phyloP scores from a whole-genome alignment of 1,139 yeast species.

The Suhomyces bribrorum region DNA sequence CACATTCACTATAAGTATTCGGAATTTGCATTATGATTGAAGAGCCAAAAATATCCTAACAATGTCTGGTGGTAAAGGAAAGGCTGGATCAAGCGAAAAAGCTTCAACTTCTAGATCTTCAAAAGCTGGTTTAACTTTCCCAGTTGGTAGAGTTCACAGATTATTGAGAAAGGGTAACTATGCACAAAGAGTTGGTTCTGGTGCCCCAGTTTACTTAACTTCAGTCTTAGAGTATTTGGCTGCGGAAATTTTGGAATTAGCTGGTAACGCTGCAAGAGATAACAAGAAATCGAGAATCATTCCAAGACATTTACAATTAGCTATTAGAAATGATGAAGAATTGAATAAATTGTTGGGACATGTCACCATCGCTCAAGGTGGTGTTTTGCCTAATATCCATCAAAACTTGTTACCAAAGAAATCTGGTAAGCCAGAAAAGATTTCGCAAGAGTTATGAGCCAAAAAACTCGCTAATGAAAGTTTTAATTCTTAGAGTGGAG shows the following conservation, averaged over 20 bases:
- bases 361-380: conserved; percentile 96
- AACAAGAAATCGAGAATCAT: conserved; percentile 59
- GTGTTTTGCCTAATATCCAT: conserved; percentile 97
- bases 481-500: background rate
- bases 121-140: conserved; percentile 57
- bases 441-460: conserved; percentile 88
- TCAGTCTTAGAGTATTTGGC: conserved; percentile 55
- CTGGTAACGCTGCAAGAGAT: conserved; percentile 29
- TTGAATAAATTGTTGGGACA: conserved; percentile 72
- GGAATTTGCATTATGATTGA: background rate
- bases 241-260: conserved; percentile 57
- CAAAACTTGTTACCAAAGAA: conserved; percentile 95
- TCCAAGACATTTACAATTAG: conserved; percentile 55
- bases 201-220: conserved; percentile 57
- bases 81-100: conserved; percentile 54
- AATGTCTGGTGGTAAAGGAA: conserved; percentile 59
- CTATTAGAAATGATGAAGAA: conserved; percentile 57
- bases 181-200: conserved; percentile 59
- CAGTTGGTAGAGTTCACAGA: conserved; percentile 59
- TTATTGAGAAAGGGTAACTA: conserved; percentile 56
- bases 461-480: too few species aligned
- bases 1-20: background rate
- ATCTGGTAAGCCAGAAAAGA: conserved; percentile 62
- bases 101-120: conserved; percentile 56
- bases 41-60: too few species aligned